These are phyloP conservation scores for Geotrichum ghanense DNA, from an alignment of 805 yeast species.

Conservation along the genomic window DNA sequence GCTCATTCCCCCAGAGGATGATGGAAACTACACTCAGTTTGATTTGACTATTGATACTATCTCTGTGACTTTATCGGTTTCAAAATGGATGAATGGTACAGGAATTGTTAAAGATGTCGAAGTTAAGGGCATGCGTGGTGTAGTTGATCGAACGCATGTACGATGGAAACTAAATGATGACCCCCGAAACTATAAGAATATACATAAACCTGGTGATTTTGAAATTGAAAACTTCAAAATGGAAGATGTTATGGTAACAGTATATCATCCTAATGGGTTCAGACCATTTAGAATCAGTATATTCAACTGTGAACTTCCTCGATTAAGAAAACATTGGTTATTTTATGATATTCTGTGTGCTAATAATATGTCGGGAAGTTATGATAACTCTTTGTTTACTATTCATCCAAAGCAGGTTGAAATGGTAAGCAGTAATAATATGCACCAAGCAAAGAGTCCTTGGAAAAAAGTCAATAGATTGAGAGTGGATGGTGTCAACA, in stretches of 20 bases:
- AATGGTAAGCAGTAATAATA: constrained; percentile 29
- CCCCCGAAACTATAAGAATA: constrained; percentile 67
- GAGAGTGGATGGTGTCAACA: constrained; percentile 71
- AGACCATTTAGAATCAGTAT: constrained; percentile 79
- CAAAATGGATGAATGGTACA: constrained; percentile 80
- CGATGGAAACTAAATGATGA: constrained; percentile 72
- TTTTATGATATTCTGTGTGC: constrained; percentile 81
- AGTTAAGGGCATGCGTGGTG: constrained; percentile 79
- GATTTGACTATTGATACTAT: constrained; percentile 84
- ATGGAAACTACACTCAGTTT: constrained; percentile 93
- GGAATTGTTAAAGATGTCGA: constrained; percentile 79
- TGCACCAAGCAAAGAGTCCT: constrained; percentile 20
- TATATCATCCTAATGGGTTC: constrained; percentile 69
- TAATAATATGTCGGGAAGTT: constrained; percentile 75
- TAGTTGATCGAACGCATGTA: constrained; percentile 83
- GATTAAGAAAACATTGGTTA: constrained; percentile 84
- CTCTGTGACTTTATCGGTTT: constrained; percentile 65
- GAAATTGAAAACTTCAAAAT: constrained; percentile 73
- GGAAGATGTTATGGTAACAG: constrained; percentile 75
- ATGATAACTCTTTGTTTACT: constrained; percentile 87
- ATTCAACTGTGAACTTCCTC: constrained; percentile 73
- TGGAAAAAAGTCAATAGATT: constrained; percentile 63
- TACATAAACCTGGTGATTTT: constrained; percentile 79
- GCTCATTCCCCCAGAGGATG: constrained; percentile 39
- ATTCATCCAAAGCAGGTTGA: constrained; percentile 59